Base-by-base conservation (phyloP, 805 yeast genomes). In the Barnettozyma sp. region DNA sequence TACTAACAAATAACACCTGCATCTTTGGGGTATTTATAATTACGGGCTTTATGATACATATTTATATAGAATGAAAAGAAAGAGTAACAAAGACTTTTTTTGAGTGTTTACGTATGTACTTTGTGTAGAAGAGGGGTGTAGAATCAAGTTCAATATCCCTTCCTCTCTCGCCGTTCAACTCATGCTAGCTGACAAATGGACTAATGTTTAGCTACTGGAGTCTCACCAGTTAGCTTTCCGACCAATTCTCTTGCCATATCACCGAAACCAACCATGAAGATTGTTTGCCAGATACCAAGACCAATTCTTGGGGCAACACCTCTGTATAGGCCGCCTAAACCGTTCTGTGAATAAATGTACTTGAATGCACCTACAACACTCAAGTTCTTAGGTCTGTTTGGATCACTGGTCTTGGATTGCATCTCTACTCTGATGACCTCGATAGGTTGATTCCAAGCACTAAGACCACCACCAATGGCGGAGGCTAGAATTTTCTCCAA, bases 361-460 rank as follows among this genome's bases (percentile, higher is more conserved):
- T 72, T 79, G 53, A 83, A 73, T 22, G 97, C 81, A 34, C 78
- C 70, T 7, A 67, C 55, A 21, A 92, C 95, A 35, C 82, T 74
- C 59, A 90, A 70, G 44, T 90, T 88, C 66, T 84, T 82, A 41
- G 97, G 98, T 65, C 97, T 81, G 58, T 86, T 86, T 49, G 97
- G 95, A 64, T 90, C 97, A 33, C 62, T 66, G n/a, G 88, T 86
- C 67, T 82, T 82, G 39, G 94, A 82, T 66, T 92, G 98, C 97
- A 92, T 87, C 65, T 92, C 98, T 14, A 92, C 95, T 62, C 98
- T 78, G 48, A 88, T 82, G 36, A 92, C 98, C 66, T 92, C 98
- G 54, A 92, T 87, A 26, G 97, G 98, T 66, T 92, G 98, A 65
- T 92, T 92, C 97, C 98, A 92, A 13, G 97, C 95, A 41, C 90